Evolutionary conservation across 164 flowering plant genomes (phyloP), one percentile per base, ranked within the genome.

Genomic region (Protea cynaroides): DNA sequence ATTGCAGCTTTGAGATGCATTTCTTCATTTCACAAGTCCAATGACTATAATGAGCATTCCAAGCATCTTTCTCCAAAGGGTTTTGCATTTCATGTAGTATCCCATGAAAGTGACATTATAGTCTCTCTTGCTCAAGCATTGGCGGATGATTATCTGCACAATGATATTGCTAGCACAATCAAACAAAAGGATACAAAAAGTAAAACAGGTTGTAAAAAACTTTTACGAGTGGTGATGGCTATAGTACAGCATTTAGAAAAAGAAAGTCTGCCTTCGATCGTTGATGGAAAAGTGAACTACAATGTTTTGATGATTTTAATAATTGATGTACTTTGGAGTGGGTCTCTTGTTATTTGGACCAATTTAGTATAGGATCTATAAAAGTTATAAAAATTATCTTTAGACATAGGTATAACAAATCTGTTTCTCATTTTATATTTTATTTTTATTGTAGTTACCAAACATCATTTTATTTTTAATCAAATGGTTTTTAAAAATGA

Each of bases 231-330:
- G 70, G 77, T 88, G 19, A 64, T 79, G 79, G 80, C 90, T 65
- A 85, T 94, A 52, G 82, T 87, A 18, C 95, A 85, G 67, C 95
- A 94, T 69, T 75, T 94, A 78, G 99, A 94, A 63, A 88, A 82
- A 76, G 93, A 83, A 19, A 94, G 99, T 68, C 82, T 89, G 70
- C 96, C 96, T 15, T 22, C 25, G 22, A 63, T 77, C 71, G 70
- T 67, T 60, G 90, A 75, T 63, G 90, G 82, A 29, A 70, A 73
- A 64, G n/a, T n/a, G n/a, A n/a, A n/a, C n/a, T n/a, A n/a, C n/a
- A n/a, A n/a, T n/a, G n/a, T n/a, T n/a, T n/a, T n/a, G n/a, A n/a
- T n/a, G n/a, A n/a, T n/a, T n/a, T n/a, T n/a, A n/a, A n/a, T n/a
- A n/a, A n/a, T n/a, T n/a, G n/a, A n/a, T n/a, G n/a, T n/a, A n/a